Conservation (phyloP, 345 rosid species). For the Arabidopsis thaliana region TAIR10.1 NC_003075.7:238001-238500, state of each 20-base stretch:
- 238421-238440: conserved; percentile 93
- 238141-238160: conserved; percentile 15
- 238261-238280: conserved; percentile 76
- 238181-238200: conserved; percentile 50
- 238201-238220: conserved; percentile 77
- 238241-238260: conserved; percentile 85
- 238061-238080: neutral
- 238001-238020: neutral
- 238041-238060: conserved; percentile 8
- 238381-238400: conserved; percentile 49
- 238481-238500: conserved; percentile 64
- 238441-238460: conserved; percentile 68
- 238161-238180: conserved; percentile 26
- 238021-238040: neutral
- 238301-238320: conserved; percentile 76
- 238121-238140: neutral
- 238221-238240: conserved; percentile 83
- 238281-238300: conserved; percentile 68
- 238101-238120: conserved; percentile 5
- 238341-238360: conserved; percentile 52
- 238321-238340: conserved; percentile 54
- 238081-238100: neutral
- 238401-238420: conserved; percentile 68
- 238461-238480: conserved; percentile 71
- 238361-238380: conserved; percentile 36